A percentile compares a stretch with the other conserved stretches of the same genome.
phyloP scores from a whole-genome alignment of 306 rosid genomes.

The Gynostemma pentaphyllum region DNA sequence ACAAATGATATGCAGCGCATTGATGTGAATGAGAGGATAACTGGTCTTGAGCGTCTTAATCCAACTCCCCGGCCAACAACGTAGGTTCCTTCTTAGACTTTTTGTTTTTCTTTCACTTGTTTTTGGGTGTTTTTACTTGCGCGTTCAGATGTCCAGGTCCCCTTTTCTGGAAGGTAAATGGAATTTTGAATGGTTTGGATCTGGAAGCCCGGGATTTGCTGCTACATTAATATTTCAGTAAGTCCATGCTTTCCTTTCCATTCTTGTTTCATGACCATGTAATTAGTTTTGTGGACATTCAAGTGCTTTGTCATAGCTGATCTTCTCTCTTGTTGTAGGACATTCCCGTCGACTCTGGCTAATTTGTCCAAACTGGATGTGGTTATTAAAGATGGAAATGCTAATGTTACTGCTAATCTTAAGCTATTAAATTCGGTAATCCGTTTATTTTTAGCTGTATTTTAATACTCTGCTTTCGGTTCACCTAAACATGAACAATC shows the following conservation, averaged over 20 bases:
- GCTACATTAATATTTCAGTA: conserved; percentile 60
- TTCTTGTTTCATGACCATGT: conserved; percentile 2
- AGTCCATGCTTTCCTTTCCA: conserved; percentile 25
- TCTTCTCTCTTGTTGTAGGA: conserved; percentile 35
- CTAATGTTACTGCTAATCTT: conserved; percentile 61
- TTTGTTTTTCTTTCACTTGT: conserved; percentile 1
- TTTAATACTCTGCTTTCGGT: not conserved
- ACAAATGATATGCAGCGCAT: conserved; percentile 61
- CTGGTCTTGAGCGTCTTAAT: conserved; percentile 86
- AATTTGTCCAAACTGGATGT: conserved; percentile 74
- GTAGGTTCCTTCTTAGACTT: conserved; percentile 30
- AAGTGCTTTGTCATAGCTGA: conserved; percentile 7
- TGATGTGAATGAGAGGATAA: conserved; percentile 94
- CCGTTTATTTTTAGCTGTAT: not conserved
- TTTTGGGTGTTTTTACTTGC: conserved; percentile 23
- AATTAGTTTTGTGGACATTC: not conserved
- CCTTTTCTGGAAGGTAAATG: conserved; percentile 91
- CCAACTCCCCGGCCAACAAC: conserved; percentile 95
- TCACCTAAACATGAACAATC: not conserved
- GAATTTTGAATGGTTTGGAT: conserved; percentile 94
- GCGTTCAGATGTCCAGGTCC: conserved; percentile 58
- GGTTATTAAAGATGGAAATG: conserved; percentile 71
- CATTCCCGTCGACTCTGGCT: conserved; percentile 74
- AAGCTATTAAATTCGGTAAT: conserved; percentile 65
- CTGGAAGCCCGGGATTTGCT: conserved; percentile 73